Percentiles rank a stretch among this genome's conserved stretches.
These are phyloP conservation scores for Astragalus glycyphyllos DNA, from an alignment of 306 rosid genomes.

Conservation along the genomic window DNA sequence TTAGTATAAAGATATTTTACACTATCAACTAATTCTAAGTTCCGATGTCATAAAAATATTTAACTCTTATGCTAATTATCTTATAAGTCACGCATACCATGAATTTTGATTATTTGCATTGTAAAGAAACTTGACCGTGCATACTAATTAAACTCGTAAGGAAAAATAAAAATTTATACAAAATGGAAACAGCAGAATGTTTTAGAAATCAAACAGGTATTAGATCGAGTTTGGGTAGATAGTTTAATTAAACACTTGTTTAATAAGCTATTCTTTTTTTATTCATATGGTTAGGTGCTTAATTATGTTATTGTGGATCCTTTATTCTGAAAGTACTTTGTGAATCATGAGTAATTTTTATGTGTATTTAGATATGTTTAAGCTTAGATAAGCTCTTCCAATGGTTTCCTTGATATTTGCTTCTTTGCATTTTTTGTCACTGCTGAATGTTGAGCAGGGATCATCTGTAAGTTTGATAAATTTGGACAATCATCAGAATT, in stretches of 20 bases:
- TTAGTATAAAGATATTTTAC: too few relatives aligned
- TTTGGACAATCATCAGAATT: conserved; percentile 40
- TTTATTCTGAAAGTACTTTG: neutral
- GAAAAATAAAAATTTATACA: too few relatives aligned
- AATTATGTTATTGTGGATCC: neutral
- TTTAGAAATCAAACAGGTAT: neutral
- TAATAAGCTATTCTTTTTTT: neutral
- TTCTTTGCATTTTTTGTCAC: conserved; percentile 16
- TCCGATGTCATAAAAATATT: too few relatives aligned
- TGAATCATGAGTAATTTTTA: neutral
- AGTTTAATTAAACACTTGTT: neutral
- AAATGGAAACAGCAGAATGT: neutral
- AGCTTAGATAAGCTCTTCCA: neutral
- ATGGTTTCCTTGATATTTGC: conserved; percentile 4
- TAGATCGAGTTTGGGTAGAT: neutral
- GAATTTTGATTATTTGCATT: too few relatives aligned
- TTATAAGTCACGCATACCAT: too few relatives aligned
- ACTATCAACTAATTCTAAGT: too few relatives aligned
- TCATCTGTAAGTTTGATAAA: conserved; percentile 47
- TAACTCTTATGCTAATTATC: too few relatives aligned
- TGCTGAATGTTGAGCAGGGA: conserved; percentile 58
- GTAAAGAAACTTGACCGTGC: too few relatives aligned
- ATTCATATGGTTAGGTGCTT: neutral
- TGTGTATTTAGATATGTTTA: neutral
- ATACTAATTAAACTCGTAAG: too few relatives aligned